Evolutionary conservation across 1,139 yeast genomes (phyloP).

Genomic region (Yamadazyma atlantica): DNA sequence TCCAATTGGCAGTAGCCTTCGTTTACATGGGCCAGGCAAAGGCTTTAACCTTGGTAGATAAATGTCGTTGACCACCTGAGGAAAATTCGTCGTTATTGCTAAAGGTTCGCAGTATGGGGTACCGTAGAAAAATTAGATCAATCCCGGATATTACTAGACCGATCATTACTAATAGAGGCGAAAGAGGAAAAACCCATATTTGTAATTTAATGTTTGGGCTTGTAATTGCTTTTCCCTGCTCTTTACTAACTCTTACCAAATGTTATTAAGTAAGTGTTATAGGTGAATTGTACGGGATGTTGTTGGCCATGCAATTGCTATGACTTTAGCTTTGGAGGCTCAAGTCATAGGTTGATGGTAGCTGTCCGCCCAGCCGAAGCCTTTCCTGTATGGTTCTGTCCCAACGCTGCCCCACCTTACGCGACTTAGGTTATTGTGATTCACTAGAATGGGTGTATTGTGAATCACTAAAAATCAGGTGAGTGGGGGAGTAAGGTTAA

Average conservation of each 20-base stretch:
- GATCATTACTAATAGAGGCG: constrained; percentile 2
- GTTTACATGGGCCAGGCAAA: no score
- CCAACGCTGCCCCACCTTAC: constrained; percentile 1
- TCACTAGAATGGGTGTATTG: no score
- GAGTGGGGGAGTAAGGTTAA: no score
- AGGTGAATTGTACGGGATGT: not conserved
- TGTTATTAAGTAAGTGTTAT: no score
- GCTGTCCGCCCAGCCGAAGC: not conserved
- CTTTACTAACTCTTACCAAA: no score
- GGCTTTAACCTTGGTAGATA: no score
- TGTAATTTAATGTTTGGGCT: no score
- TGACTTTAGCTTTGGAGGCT: no score
- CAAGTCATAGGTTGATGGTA: no score
- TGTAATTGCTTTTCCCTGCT: no score
- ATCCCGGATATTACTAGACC: constrained; percentile 2
- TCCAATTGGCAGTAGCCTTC: no score
- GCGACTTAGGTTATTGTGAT: not conserved
- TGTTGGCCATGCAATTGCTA: not conserved
- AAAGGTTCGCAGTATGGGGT: not conserved
- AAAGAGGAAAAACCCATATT: not conserved
- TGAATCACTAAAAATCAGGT: no score
- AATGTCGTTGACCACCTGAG: not conserved
- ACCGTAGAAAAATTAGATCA: constrained; percentile 1
- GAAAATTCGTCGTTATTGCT: not conserved
- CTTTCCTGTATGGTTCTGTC: not conserved